Conservation (phyloP, 225 moss, liverwort and hornwort species). For the Rhytidiadelphus loreus region DNA sequence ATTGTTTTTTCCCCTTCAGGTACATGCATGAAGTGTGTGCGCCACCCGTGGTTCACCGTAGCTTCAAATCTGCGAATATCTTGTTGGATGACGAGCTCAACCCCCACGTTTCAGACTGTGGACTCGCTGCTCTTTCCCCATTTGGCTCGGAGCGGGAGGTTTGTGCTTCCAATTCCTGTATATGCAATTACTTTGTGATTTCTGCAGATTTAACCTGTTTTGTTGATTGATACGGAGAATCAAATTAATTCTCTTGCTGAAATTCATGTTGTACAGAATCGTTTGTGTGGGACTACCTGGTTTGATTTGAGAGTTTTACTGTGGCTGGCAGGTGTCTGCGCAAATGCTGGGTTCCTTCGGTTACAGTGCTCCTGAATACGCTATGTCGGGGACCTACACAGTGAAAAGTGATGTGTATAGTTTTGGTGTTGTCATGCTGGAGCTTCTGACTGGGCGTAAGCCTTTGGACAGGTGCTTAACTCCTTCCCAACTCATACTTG, state of each 20-base stretch:
- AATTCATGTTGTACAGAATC: neutral
- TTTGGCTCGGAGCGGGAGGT: conserved; percentile 64
- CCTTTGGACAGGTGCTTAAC: conserved; percentile 41
- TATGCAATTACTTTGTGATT: neutral
- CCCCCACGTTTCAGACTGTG: conserved; percentile 66
- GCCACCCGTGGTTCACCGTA: conserved; percentile 63
- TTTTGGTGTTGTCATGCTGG: conserved; percentile 57
- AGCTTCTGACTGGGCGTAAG: conserved; percentile 56
- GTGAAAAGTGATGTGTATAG: conserved; percentile 67
- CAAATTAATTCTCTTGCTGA: neutral
- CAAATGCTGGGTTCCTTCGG: conserved; percentile 61
- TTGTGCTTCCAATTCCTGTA: neutral
- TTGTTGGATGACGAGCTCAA: conserved; percentile 66
- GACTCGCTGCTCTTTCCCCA: conserved; percentile 51
- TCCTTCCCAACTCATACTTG: neutral
- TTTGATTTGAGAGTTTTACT: neutral
- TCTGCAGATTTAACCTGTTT: neutral
- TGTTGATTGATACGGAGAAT: neutral
- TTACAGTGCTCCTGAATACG: conserved; percentile 43
- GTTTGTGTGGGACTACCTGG: neutral
- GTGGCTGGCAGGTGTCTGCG: conserved; percentile 37
- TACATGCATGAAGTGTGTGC: conserved; percentile 77
- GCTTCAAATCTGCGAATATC: conserved; percentile 65
- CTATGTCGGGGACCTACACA: conserved; percentile 41
- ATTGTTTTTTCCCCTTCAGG: neutral